Base-by-base conservation (phyloP, 805 yeast genomes). In the Candida rishiriensis region DNA sequence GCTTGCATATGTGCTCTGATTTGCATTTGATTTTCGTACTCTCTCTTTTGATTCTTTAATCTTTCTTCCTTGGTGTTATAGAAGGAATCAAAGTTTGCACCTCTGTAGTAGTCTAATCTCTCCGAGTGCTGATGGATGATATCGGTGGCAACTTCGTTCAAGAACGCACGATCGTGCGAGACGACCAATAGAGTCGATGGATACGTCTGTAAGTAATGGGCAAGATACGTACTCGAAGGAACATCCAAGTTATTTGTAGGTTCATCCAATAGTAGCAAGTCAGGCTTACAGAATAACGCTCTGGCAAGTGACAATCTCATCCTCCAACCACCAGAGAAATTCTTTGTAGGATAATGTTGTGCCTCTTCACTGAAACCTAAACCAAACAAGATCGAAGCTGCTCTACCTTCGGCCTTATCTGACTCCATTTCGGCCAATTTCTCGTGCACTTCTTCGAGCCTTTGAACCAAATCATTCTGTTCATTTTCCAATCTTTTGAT, bases 191-290 rank as follows among this genome's bases (percentile, higher is more conserved):
- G 93, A 0, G 99, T 93, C 1, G 96, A 79, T 43, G 95, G 90
- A 63, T 93, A 93, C 8, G 87, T 75, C 61, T 88, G 96, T 55
- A 93, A 71, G 63, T 93, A 93, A 54, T 86, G 81, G 10, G 98
- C 91, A 61, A 93, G 75, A 64, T 82, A 93, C 1, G 97, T 91
- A 63, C 93, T 88, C 43, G 98, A 90, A 28, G 99, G 99, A 65
- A 93, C 97, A 79, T 93, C 99, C 95, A 93, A 86, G 97, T 90
- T 93, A 83, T 93, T 93, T 49, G 98, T 90, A 59, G 99, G 99
- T 76, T 93, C 99, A 79, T 93, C 99, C 52, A 93, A 76, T 61
- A 93, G 72, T 53, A 93, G 73, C 52, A 93, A 73, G 65, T 93
- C 99, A 0, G 99, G 99, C 63, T 88, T 84, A 76, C 97, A 91